phyloP scores from a whole-genome alignment of 768 basidiomycete species.

The Rhizopogon roseolus region DNA sequence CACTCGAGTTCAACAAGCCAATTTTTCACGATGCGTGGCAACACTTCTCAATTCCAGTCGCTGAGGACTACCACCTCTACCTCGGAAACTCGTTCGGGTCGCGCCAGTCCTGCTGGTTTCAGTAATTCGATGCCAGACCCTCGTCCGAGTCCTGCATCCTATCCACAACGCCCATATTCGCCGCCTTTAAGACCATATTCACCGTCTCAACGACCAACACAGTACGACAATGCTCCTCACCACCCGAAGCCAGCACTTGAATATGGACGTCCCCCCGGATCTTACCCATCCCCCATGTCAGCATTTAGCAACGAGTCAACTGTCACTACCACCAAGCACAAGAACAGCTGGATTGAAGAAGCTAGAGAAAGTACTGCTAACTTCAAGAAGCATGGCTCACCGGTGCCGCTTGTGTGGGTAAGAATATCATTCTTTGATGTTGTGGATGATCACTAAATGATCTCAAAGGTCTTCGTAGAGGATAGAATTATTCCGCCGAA shows the following conservation, averaged over 20 bases:
- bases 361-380: slow-evolving; percentile 1
- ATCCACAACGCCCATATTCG: not conserved
- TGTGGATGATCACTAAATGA: not conserved
- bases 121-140: not conserved
- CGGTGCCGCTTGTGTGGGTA: slow-evolving; percentile 24
- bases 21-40: not conserved
- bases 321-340: not conserved
- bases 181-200: not conserved
- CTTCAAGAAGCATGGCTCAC: slow-evolving; percentile 14
- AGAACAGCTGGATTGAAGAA: not conserved
- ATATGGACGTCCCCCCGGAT: not conserved
- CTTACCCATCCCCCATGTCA: not conserved
- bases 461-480: slow-evolving; percentile 16
- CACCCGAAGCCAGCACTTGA: not conserved
- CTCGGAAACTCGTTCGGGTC: not conserved
- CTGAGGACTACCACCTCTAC: not conserved
- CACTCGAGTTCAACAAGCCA: not conserved
- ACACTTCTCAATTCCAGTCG: not conserved
- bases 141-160: not conserved
- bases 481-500: slow-evolving; percentile 25
- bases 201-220: not conserved
- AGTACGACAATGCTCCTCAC: not conserved
- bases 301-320: not conserved
- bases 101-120: not conserved
- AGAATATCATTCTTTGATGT: not conserved